Conservation (phyloP, 2,329 filamentous ascomycete genomes). For the Paracoccidioides brasiliensis region DNA sequence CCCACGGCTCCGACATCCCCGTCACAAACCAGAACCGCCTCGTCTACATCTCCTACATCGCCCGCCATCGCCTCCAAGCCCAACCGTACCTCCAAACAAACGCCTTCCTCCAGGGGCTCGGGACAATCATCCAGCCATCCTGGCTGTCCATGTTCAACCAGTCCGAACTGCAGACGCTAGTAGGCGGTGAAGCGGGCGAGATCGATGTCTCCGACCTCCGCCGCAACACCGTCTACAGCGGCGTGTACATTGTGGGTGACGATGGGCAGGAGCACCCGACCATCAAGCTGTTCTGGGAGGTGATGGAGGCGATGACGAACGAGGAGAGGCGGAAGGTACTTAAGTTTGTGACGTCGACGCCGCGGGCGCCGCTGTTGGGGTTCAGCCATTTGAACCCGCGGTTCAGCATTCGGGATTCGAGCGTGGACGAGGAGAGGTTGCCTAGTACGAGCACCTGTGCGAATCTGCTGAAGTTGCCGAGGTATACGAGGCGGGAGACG, state of each 20-base stretch:
- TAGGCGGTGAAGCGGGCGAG: constrained; percentile 72
- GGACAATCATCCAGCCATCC: constrained; percentile 73
- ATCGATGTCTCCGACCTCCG: constrained; percentile 82
- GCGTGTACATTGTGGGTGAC: constrained; percentile 79
- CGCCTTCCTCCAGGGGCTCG: constrained; percentile 76
- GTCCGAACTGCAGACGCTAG: constrained; percentile 79
- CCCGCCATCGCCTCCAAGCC: constrained; percentile 67
- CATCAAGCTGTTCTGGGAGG: constrained; percentile 79
- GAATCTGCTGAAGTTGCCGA: constrained; percentile 82
- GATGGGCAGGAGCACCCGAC: constrained; percentile 77
- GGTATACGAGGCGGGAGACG: constrained; percentile 53
- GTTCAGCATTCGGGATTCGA: constrained; percentile 82
- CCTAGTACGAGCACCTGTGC: constrained; percentile 95
- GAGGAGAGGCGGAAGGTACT: constrained; percentile 70
- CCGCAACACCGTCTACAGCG: constrained; percentile 72
- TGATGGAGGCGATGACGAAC: constrained; percentile 65
- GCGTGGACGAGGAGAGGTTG: constrained; percentile 59
- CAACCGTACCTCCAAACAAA: constrained; percentile 73
- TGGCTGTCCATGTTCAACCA: constrained; percentile 99
- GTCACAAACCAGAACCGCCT: constrained; percentile 89
- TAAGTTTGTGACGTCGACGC: constrained; percentile 92
- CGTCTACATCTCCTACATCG: constrained; percentile 88
- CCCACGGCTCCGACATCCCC: constrained; percentile 58
- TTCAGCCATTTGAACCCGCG: constrained; percentile 73
- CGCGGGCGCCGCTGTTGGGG: constrained; percentile 74